phyloP scores from a whole-genome alignment of 345 rosid species.

The Hibiscus tridactylites region DNA sequence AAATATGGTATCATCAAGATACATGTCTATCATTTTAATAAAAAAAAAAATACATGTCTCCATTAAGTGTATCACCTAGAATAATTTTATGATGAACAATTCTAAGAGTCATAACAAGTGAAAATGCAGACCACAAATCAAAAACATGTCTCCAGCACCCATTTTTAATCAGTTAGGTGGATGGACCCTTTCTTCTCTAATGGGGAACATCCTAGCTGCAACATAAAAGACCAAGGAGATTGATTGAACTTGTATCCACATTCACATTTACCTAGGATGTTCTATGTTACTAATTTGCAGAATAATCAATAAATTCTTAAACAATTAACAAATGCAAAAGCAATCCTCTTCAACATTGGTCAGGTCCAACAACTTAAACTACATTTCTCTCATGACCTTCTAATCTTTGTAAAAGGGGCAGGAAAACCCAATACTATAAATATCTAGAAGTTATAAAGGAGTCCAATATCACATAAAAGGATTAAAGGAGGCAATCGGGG shows the following conservation, averaged over 20 bases:
- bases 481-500: background rate
- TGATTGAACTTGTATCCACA: background rate
- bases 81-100: background rate
- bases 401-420: no score
- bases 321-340: background rate
- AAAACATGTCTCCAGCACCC: background rate
- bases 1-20: constrained; percentile 3
- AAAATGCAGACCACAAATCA: background rate
- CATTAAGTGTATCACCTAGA: background rate
- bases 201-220: background rate
- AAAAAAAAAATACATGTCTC: background rate
- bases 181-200: background rate
- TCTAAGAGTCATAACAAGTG: background rate
- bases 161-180: background rate
- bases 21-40: background rate
- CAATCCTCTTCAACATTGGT: background rate
- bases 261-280: background rate
- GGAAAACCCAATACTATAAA: background rate
- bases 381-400: no score
- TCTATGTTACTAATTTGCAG: background rate
- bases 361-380: no score
- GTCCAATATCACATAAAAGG: background rate
- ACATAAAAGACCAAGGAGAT: background rate
- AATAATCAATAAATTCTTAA: background rate
- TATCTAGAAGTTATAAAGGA: background rate